Evolutionary conservation across 2,329 filamentous ascomycete genomes (phyloP), one percentile per base, ranked within the genome.

Genomic region (Cordyceps pruinosa): DNA sequence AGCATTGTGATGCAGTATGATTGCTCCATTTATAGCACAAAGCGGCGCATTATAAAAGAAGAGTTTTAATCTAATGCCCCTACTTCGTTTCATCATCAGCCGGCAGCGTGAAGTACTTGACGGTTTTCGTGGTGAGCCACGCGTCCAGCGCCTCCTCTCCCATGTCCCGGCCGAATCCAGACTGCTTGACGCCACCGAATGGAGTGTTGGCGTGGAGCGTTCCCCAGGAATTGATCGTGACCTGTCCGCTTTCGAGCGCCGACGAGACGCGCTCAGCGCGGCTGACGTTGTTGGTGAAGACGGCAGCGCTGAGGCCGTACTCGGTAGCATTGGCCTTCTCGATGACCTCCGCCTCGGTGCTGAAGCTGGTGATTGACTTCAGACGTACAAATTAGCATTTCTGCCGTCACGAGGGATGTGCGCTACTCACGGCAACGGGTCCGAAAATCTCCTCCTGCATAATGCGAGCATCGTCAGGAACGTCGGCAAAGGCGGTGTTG

Each of bases 141-240:
- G 67, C 71, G 17, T 72, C 70, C 15, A 75, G 58, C 0, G 71
- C 72, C 2, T 69, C 71, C 61, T 73, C 71, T 2, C 72, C 73
- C 3, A 74, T 59, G 59, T 82, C 79, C 15, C 78, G 68, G 0
- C 80, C 80, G 66, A 82, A 82, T 4, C 82, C 82, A 65, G 75
- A 79, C 71, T 83, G 77, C 70, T 85, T 85, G 10, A 84, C 78
- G 47, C 80, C 80, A 21, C 68, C 67, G 53, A 67, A 66, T 1
- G 65, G 63, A 37, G 64, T 58, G n/a, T 59, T 58, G 9, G 60
- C 59, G 28, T 65, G 60, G 15, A 59, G 55, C 55, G 64, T 61
- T 51, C 65, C 63, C 26, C 62, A 63, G 32, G 61, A 63, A 58
- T 71, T 72, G 45, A 72, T 65, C 65, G 69, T 70, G 21, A 72